Conservation (phyloP, 805 yeast genomes). For the Maudiozyma bulderi region DNA sequence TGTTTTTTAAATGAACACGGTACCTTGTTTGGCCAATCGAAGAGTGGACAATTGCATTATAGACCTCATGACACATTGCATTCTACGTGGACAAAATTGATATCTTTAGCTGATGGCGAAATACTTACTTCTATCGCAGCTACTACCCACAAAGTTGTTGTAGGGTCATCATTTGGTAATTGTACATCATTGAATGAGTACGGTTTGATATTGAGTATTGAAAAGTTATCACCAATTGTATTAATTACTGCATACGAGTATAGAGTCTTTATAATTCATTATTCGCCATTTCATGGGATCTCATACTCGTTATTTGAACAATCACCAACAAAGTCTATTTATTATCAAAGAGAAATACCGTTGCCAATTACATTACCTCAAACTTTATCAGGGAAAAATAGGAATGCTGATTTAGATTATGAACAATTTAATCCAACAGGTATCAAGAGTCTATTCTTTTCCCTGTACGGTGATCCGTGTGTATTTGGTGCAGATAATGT, state of each 20-base stretch:
- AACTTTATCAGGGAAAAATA: constrained; percentile 9
- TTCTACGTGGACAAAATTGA: constrained; percentile 62
- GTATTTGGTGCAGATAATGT: constrained; percentile 71
- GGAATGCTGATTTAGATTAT: constrained; percentile 28
- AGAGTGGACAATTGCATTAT: constrained; percentile 43
- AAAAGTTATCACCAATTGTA: constrained; percentile 63
- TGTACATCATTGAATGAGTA: constrained; percentile 58
- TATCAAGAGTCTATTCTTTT: constrained; percentile 65
- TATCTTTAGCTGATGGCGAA: constrained; percentile 46
- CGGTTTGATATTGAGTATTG: constrained; percentile 65
- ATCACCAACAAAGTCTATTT: constrained; percentile 19
- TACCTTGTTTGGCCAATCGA: constrained; percentile 47
- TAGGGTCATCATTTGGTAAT: constrained; percentile 71
- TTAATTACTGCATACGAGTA: constrained; percentile 56
- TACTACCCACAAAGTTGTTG: constrained; percentile 49
- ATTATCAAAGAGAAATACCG: constrained; percentile 37
- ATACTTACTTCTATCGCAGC: constrained; percentile 59
- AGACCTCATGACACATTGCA: constrained; percentile 57
- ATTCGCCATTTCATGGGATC: constrained; percentile 21
- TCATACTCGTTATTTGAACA: constrained; percentile 24
- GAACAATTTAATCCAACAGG: constrained; percentile 27
- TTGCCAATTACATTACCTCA: constrained; percentile 33
- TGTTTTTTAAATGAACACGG: constrained; percentile 67
- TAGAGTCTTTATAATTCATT: constrained; percentile 45
- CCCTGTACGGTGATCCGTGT: constrained; percentile 84